Base-by-base conservation (phyloP, 805 yeast species). In the Ogataea pini region DNA sequence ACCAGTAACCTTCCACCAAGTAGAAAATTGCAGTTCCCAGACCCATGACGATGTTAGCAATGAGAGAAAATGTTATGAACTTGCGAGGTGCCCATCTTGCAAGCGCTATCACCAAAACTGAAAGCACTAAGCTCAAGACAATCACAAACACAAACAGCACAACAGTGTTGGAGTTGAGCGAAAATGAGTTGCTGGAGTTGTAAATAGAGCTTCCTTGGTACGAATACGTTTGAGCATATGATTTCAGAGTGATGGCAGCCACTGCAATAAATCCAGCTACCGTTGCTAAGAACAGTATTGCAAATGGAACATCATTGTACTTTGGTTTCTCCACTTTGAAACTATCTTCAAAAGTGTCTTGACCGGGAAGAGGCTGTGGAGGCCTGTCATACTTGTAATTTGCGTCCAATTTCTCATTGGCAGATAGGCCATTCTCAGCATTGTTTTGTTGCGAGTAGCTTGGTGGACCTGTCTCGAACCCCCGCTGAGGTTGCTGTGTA, bases 1-100 rank as follows among this genome's bases (percentile, higher is more conserved):
- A 83, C 72, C 84, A 89, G 66, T 87, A 86, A 27, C 74, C 71
- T 55, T 77, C 73, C 1, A 76, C 82, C 58, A 90, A 75, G 61
- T 86, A 87, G 67, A 80, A 84, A 56, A 90, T 83, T 4, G 89
- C 80, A 5, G 95, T 83, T 14, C 86, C 96, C 22, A 89, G 58
- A 3, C 92, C 89, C 48, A 87, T 65, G 1, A 82, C 57, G 10
- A 88, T 73, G 60, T 88, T 88, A 41, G 83, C 68, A 27, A 86
- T 72, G 54, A 89, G 76, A 1, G 95, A 87, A 20, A 81, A 66
- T 46, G 77, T 76, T 56, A 89, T 86, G 65, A 89, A 89, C 46
- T 75, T 69, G 44, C 75, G 71, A 7, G 97, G 89, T 39, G 77
- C 78, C 51, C 76, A 51, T 56, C 90, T 71, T 3, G 96, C 95